Percentiles rank a stretch among this genome's conserved stretches.
phyloP scores from a whole-genome alignment of 2,329 filamentous ascomycete genomes.

The Arachnopeziza araneosa region DNA sequence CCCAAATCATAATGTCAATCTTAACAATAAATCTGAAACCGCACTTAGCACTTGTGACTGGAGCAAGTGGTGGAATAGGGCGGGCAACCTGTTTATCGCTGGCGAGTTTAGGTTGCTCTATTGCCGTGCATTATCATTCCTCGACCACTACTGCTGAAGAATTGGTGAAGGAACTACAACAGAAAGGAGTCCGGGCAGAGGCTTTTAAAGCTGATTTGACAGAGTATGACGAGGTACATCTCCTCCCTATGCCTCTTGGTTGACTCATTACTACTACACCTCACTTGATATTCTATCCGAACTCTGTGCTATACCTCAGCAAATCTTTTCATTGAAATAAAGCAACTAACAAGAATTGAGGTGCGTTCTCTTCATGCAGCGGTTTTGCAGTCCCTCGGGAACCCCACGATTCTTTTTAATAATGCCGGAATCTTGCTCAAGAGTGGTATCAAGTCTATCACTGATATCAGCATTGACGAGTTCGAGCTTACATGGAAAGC shows the following conservation, averaged over 20 bases:
- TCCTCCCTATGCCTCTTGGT: too few relatives aligned
- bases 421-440: constrained; percentile 19
- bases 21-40: constrained; percentile 13
- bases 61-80: constrained; percentile 40
- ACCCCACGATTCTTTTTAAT: constrained; percentile 21
- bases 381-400: constrained; percentile 7
- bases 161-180: constrained; percentile 28
- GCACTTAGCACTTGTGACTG: constrained; percentile 33
- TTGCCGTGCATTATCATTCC: constrained; percentile 39
- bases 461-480: constrained; percentile 20
- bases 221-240: constrained; percentile 27
- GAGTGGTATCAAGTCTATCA: constrained; percentile 14
- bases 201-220: constrained; percentile 34
- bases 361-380: constrained; percentile 12
- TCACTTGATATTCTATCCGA: too few relatives aligned
- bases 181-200: constrained; percentile 26
- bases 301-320: too few relatives aligned
- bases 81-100: constrained; percentile 36
- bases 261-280: too few relatives aligned
- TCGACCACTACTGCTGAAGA: constrained; percentile 22
- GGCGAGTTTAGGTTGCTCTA: constrained; percentile 35
- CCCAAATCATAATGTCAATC: constrained; percentile 4
- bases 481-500: constrained; percentile 24
- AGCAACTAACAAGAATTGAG: background rate
- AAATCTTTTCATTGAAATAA: too few relatives aligned